Percentiles rank a stretch among this genome's conserved stretches.
These are phyloP conservation scores for Kwoniella mangroviensis DNA, from an alignment of 768 basidiomycete species.

Conservation along the genomic window DNA sequence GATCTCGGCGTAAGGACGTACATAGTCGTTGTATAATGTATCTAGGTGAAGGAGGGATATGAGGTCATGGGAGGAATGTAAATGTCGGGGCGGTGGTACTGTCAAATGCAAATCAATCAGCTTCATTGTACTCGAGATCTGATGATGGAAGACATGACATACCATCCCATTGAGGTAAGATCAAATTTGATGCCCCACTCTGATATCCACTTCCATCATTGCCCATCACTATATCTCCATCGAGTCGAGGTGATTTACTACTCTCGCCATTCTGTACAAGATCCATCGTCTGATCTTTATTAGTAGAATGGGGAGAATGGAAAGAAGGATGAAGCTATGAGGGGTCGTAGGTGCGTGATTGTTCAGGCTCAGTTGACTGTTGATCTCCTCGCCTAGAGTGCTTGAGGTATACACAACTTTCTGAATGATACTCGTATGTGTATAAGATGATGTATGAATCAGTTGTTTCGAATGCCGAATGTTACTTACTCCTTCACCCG, in stretches of 20 bases:
- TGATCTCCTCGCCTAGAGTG: too few species aligned
- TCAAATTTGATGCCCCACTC: slow-evolving; percentile 22
- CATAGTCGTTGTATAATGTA: slow-evolving; percentile 44
- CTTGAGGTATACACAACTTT: too few species aligned
- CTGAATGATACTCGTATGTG: too few species aligned
- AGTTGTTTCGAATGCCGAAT: too few species aligned
- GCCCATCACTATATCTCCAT: slow-evolving; percentile 9
- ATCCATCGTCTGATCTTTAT: slow-evolving; percentile 25
- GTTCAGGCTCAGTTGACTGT: too few species aligned
- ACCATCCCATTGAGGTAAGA: slow-evolving; percentile 48
- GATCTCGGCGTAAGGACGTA: slow-evolving; percentile 40
- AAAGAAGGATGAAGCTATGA: neutral
- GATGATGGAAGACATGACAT: neutral
- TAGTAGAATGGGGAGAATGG: neutral
- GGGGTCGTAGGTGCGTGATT: too few species aligned
- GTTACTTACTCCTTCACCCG: too few species aligned
- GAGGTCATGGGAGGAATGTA: slow-evolving; percentile 43
- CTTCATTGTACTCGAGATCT: neutral
- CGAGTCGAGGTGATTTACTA: slow-evolving; percentile 26
- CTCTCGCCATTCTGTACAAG: slow-evolving; percentile 41
- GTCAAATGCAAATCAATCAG: neutral
- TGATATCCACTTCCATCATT: neutral
- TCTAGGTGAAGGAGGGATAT: slow-evolving; percentile 47
- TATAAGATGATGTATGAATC: too few species aligned
- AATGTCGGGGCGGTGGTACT: slow-evolving; percentile 37